Evolutionary conservation across 371 early-diverging fungal species (phyloP).

Genomic region (Apophysomyces elegans): DNA sequence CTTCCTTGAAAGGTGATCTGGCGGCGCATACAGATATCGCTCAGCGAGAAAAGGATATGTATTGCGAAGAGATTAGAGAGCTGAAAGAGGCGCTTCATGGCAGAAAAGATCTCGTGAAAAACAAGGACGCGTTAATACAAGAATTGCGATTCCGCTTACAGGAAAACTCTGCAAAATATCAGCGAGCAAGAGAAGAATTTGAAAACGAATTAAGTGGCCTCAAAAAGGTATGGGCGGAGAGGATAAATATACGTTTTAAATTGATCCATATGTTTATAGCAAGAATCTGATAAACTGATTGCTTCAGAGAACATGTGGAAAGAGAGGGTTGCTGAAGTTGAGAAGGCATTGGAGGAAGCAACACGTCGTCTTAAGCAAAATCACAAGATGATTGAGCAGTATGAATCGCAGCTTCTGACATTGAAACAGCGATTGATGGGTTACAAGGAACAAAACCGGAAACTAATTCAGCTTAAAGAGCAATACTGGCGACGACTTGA

Average conservation of each 20-base stretch:
- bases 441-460: constrained; percentile 23
- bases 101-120: constrained; percentile 20
- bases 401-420: constrained; percentile 13
- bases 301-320: too few relatives aligned
- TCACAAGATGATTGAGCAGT: too few relatives aligned
- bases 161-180: constrained; percentile 11
- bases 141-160: constrained; percentile 24
- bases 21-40: constrained; percentile 39
- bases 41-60: constrained; percentile 35
- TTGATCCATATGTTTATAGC: too few relatives aligned
- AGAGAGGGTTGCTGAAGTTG: background rate
- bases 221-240: constrained; percentile 21
- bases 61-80: constrained; percentile 43
- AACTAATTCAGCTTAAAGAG: constrained; percentile 26
- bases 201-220: constrained; percentile 24
- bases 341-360: background rate
- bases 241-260: background rate
- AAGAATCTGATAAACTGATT: too few relatives aligned
- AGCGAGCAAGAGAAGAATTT: constrained; percentile 18
- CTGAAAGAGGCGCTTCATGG: constrained; percentile 20
- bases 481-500: constrained; percentile 25
- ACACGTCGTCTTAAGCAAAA: constrained; percentile 14
- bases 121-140: constrained; percentile 23
- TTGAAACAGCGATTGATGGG: constrained; percentile 30
- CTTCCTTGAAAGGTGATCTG: constrained; percentile 39